phyloP scores from a whole-genome alignment of 371 early-diverging fungal species.

The Mucor piriformis region DNA sequence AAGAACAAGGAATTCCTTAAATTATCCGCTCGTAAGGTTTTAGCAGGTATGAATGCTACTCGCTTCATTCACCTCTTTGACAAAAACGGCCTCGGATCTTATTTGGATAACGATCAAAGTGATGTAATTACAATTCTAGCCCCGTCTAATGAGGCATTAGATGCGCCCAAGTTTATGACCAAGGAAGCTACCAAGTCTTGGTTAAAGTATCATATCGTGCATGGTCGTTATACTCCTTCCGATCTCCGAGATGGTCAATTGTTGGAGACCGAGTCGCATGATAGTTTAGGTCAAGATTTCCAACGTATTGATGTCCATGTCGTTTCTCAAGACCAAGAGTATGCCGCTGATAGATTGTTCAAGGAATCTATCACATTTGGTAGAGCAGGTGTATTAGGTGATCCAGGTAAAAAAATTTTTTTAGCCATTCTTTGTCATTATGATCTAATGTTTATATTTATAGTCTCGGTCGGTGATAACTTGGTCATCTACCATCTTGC shows the following conservation, averaged over 20 bases:
- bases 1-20: conserved; percentile 21
- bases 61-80: conserved; percentile 50
- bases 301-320: conserved; percentile 46
- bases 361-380: conserved; percentile 41
- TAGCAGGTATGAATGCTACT: conserved; percentile 55
- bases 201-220: conserved; percentile 56
- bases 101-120: conserved; percentile 40
- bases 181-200: conserved; percentile 25
- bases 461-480: conserved; percentile 23
- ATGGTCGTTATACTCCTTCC: conserved; percentile 30
- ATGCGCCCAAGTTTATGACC: not conserved
- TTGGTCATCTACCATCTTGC: conserved; percentile 40
- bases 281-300: conserved; percentile 31
- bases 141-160: conserved; percentile 47
- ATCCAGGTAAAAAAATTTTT: conserved; percentile 28
- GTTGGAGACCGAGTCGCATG: conserved; percentile 46
- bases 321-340: not conserved
- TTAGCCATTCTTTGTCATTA: not conserved
- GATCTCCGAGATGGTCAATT: conserved; percentile 47
- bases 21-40: conserved; percentile 38
- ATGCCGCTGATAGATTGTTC: not conserved
- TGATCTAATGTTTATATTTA: conserved; percentile 17
- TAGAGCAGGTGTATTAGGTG: conserved; percentile 22
- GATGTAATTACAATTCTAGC: conserved; percentile 51
- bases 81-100: conserved; percentile 42